Evolutionary conservation across 305 asterid species (phyloP).

Genomic region (Fraxinus floribunda): DNA sequence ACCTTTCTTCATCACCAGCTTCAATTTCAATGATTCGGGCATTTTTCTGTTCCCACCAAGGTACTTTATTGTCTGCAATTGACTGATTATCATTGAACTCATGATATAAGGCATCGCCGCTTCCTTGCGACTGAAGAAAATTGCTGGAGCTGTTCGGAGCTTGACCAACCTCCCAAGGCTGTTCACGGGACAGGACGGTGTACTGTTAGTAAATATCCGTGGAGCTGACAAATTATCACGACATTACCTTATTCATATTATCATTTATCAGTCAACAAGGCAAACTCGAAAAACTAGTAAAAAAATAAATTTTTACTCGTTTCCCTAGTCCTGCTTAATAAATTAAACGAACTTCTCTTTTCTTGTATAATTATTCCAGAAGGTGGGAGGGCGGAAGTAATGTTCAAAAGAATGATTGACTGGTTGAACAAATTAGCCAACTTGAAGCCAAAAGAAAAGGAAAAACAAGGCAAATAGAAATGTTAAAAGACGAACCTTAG

Average conservation of each 20-base stretch:
- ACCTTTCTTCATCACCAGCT: constrained; percentile 43
- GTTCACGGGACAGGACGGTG: constrained; percentile 24
- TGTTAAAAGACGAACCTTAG: constrained; percentile 54
- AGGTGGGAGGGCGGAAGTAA: neutral
- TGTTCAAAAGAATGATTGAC: neutral
- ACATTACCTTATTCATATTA: neutral
- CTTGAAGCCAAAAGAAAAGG: neutral
- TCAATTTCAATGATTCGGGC: constrained; percentile 65
- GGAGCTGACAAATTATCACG: neutral
- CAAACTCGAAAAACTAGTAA: neutral
- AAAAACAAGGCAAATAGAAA: constrained; percentile 6
- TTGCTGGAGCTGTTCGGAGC: constrained; percentile 45
- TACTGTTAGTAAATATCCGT: constrained; percentile 9
- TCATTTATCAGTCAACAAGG: constrained; percentile 1
- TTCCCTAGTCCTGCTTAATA: neutral
- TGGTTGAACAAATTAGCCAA: neutral
- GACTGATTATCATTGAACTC: constrained; percentile 40
- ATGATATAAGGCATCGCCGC: constrained; percentile 30
- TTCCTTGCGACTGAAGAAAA: constrained; percentile 46
- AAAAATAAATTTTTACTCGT: neutral
- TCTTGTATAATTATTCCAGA: neutral
- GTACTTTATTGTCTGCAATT: constrained; percentile 45
- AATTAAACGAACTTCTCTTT: neutral
- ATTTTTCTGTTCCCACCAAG: constrained; percentile 69
- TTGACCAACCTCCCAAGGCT: constrained; percentile 88